Conservation (phyloP, 805 yeast species). For the Yarrowia porcina region DNA sequence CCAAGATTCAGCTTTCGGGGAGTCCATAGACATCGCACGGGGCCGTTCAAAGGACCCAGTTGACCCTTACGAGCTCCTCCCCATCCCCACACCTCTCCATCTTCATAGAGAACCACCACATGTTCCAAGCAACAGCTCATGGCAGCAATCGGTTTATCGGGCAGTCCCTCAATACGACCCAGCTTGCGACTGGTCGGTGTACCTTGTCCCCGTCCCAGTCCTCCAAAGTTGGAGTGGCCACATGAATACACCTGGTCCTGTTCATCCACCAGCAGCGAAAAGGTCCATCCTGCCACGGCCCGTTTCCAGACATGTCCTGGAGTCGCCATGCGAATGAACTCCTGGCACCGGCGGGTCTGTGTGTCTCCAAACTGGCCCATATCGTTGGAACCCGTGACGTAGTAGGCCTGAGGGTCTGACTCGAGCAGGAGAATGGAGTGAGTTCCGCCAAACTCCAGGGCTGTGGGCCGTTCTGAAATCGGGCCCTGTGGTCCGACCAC, state of each 20-base stretch:
- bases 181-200: slow-evolving; percentile 22
- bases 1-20: slow-evolving; percentile 1
- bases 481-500: slow-evolving; percentile 16
- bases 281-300: slow-evolving; percentile 80
- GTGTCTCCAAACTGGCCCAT: slow-evolving; percentile 54
- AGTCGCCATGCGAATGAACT: slow-evolving; percentile 17
- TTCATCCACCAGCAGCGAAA: slow-evolving; percentile 49
- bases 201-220: slow-evolving; percentile 66
- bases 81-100: slow-evolving; percentile 59
- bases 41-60: slow-evolving; percentile 34
- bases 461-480: slow-evolving; percentile 38
- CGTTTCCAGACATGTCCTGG: slow-evolving; percentile 42
- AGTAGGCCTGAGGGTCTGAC: slow-evolving; percentile 38
- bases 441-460: slow-evolving; percentile 72
- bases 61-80: slow-evolving; percentile 67
- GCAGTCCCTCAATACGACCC: slow-evolving; percentile 15
- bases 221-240: slow-evolving; percentile 52
- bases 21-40: slow-evolving; percentile 8
- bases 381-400: slow-evolving; percentile 57
- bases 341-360: background rate
- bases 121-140: slow-evolving; percentile 39
- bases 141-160: slow-evolving; percentile 26
- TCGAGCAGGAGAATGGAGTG: slow-evolving; percentile 55
- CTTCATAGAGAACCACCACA: slow-evolving; percentile 33
- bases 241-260: slow-evolving; percentile 46